Evolutionary conservation across 768 basidiomycete species (phyloP).

Genomic region (Tulasnella sp.): DNA sequence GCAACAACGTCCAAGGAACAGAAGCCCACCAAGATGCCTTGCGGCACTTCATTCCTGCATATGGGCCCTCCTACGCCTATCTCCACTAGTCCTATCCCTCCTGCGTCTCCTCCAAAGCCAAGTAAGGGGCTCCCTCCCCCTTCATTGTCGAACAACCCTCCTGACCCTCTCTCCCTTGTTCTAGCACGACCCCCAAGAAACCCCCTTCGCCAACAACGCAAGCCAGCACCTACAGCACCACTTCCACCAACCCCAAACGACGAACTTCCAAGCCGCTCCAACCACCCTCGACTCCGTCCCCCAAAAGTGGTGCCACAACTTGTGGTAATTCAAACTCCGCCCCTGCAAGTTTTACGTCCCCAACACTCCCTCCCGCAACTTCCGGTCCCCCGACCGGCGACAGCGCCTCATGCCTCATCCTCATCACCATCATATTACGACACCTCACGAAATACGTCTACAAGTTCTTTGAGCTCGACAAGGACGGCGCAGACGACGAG

Average conservation of each 20-base stretch:
- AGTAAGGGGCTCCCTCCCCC: not conserved
- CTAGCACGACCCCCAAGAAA: slow-evolving; percentile 5
- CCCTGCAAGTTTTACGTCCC: not conserved
- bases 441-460: not conserved
- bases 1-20: not conserved
- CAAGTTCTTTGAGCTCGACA: not conserved
- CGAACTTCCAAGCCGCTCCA: not conserved
- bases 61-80: slow-evolving; percentile 11
- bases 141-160: not conserved
- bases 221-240: not conserved
- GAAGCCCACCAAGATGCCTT: not conserved
- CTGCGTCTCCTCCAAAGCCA: not conserved
- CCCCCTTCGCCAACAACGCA: not conserved
- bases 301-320: not conserved
- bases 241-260: not conserved
- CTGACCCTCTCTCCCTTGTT: not conserved
- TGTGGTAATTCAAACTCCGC: slow-evolving; percentile 4
- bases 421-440: not conserved
- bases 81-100: slow-evolving; percentile 3
- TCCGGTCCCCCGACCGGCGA: not conserved
- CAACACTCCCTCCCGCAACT: not conserved
- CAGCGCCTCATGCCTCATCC: not conserved
- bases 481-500: not conserved
- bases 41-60: slow-evolving; percentile 3
- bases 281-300: not conserved